phyloP scores from a whole-genome alignment of 495 filamentous ascomycete genomes.

The Cladorrhinum samala region DNA sequence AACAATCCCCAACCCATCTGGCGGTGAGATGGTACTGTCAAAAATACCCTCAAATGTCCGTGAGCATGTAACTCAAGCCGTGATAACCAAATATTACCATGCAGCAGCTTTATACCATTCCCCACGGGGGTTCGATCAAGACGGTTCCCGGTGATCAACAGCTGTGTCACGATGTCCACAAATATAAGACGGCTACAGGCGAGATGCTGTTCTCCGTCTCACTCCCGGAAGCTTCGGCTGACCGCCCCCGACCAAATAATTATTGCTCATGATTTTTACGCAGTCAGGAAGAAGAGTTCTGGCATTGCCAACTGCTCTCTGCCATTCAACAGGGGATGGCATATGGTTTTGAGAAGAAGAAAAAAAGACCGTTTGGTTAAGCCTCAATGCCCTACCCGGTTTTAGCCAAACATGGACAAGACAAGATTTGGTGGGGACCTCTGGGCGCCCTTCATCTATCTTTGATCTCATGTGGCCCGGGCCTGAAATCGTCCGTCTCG shows the following conservation, averaged over 20 bases:
- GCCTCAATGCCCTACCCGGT: not conserved
- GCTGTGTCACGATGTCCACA: not conserved
- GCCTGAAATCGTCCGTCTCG: constrained; percentile 8
- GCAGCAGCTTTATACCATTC: not conserved
- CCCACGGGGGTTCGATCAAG: too few relatives aligned
- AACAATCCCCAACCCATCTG: constrained; percentile 6
- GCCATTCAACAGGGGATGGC: too few relatives aligned
- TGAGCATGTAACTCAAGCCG: constrained; percentile 4
- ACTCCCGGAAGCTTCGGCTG: not conserved
- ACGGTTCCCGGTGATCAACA: too few relatives aligned
- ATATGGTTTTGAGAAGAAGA: too few relatives aligned
- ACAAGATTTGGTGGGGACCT: not conserved
- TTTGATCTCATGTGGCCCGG: constrained; percentile 5
- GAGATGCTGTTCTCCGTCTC: not conserved
- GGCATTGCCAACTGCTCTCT: not conserved
- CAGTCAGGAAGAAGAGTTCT: too few relatives aligned
- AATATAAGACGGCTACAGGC: not conserved
- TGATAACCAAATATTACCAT: not conserved
- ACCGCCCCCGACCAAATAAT: not conserved
- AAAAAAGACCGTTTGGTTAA: too few relatives aligned
- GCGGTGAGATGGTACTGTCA: constrained; percentile 9
- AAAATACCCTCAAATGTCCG: constrained; percentile 3
- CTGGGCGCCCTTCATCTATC: constrained; percentile 11
- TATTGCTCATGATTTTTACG: too few relatives aligned
- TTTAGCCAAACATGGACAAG: not conserved